Conservation (phyloP, 1,284 basidiomycete genomes). For the Pseudozyma hubeiensis region DNA sequence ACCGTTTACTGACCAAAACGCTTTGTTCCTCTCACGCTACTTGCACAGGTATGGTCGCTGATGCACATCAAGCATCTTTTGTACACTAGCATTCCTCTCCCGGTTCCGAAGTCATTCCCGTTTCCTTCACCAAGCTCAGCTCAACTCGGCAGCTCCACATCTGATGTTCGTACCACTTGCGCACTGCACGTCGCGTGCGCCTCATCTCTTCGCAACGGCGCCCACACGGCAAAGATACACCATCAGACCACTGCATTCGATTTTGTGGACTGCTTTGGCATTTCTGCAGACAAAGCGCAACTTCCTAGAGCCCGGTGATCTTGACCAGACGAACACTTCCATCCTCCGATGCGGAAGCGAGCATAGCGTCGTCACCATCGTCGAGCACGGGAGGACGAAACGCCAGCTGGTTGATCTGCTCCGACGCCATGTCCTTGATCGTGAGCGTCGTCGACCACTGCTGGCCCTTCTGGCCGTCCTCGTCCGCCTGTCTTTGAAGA, state of each 20-base stretch:
- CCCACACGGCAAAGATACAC: background rate
- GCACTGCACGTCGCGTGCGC: no score
- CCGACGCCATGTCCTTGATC: constrained; percentile 51
- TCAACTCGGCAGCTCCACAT: no score
- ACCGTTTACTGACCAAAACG: background rate
- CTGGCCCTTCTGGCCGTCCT: background rate
- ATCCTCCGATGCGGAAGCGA: constrained; percentile 57
- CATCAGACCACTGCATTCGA: no score
- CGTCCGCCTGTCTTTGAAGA: constrained; percentile 9
- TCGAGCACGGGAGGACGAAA: constrained; percentile 53
- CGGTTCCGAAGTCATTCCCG: constrained; percentile 2
- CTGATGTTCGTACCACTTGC: no score
- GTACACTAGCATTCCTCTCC: constrained; percentile 30
- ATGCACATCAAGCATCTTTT: constrained; percentile 3
- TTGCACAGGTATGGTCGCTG: constrained; percentile 44
- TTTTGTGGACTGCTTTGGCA: no score
- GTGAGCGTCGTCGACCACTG: constrained; percentile 29
- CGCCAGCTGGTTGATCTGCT: constrained; percentile 58
- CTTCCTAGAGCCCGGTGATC: constrained; percentile 16
- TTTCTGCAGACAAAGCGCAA: background rate
- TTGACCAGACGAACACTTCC: constrained; percentile 49
- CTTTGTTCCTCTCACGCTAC: background rate
- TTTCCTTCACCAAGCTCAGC: background rate
- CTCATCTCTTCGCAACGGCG: background rate
- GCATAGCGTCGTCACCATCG: constrained; percentile 41